Conservation (phyloP, 208 protist genomes). For the Balamuthia mandrillaris region DNA sequence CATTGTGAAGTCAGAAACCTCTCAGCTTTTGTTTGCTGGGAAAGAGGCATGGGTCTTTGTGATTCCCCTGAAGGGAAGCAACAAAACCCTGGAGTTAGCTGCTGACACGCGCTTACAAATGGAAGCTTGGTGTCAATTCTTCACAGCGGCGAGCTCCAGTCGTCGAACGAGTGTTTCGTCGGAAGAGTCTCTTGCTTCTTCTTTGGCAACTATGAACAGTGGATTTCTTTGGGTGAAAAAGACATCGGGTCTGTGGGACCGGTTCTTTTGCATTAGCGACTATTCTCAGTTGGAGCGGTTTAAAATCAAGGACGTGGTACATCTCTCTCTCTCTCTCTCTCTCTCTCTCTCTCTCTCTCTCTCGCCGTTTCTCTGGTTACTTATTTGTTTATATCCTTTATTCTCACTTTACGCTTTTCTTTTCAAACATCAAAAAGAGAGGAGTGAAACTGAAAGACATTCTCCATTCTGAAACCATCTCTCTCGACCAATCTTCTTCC, state of each 20-base stretch:
- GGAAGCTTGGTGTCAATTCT: not conserved
- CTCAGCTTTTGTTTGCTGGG: too few relatives aligned
- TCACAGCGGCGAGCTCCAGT: not conserved
- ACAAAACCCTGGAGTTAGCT: too few relatives aligned
- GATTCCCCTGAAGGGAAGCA: too few relatives aligned
- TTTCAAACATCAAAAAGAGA: too few relatives aligned
- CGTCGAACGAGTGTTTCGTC: not conserved
- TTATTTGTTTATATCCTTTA: too few relatives aligned
- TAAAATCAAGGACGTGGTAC: not conserved
- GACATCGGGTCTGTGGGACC: not conserved
- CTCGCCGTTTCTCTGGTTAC: not conserved
- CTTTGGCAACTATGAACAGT: constrained; percentile 3
- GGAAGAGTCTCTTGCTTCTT: too few relatives aligned
- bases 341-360: not conserved
- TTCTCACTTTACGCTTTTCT: too few relatives aligned
- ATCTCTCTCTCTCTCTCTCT: not conserved
- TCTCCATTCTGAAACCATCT: too few relatives aligned
- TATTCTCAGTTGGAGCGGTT: constrained; percentile 14
- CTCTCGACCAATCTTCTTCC: too few relatives aligned
- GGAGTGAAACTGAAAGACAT: too few relatives aligned
- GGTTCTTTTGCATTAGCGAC: constrained; percentile 14
- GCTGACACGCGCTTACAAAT: not conserved
- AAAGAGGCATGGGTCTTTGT: too few relatives aligned
- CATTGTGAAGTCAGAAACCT: too few relatives aligned
- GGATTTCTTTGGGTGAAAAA: constrained; percentile 25